These are phyloP conservation scores for Cajanus cajan DNA, from an alignment of 306 rosid species.

Conservation along the genomic window DNA sequence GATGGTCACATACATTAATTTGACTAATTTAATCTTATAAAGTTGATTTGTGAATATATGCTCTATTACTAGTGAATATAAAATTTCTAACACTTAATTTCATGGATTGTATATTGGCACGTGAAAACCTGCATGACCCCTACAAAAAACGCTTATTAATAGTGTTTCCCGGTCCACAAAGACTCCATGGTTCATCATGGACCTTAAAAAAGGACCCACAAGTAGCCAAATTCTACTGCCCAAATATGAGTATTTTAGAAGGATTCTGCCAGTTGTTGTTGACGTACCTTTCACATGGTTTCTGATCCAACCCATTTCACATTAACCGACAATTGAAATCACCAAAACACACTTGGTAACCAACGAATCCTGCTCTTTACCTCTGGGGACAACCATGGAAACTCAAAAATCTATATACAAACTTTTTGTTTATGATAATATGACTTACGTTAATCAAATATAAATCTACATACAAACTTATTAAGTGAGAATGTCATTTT, in stretches of 20 bases:
- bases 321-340: constrained; percentile 16
- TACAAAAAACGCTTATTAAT: neutral
- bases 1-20: too few relatives aligned
- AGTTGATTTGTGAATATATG: too few relatives aligned
- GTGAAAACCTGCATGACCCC: constrained; percentile 29
- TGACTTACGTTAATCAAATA: too few relatives aligned
- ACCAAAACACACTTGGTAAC: constrained; percentile 42
- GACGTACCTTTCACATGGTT: constrained; percentile 55
- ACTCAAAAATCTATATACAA: neutral
- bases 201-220: constrained; percentile 33
- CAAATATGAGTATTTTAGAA: constrained; percentile 51
- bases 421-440: too few relatives aligned
- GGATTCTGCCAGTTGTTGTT: constrained; percentile 48
- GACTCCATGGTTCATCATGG: constrained; percentile 21
- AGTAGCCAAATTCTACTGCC: constrained; percentile 12
- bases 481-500: neutral
- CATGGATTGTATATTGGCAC: constrained; percentile 31
- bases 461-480: too few relatives aligned
- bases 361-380: neutral
- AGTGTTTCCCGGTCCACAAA: constrained; percentile 34
- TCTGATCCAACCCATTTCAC: constrained; percentile 49
- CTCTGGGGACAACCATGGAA: constrained; percentile 22
- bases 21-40: too few relatives aligned
- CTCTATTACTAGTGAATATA: too few relatives aligned
- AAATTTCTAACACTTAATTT: neutral